These are phyloP conservation scores for Amanita exitialis DNA, from an alignment of 768 basidiomycete genomes.

Conservation along the genomic window DNA sequence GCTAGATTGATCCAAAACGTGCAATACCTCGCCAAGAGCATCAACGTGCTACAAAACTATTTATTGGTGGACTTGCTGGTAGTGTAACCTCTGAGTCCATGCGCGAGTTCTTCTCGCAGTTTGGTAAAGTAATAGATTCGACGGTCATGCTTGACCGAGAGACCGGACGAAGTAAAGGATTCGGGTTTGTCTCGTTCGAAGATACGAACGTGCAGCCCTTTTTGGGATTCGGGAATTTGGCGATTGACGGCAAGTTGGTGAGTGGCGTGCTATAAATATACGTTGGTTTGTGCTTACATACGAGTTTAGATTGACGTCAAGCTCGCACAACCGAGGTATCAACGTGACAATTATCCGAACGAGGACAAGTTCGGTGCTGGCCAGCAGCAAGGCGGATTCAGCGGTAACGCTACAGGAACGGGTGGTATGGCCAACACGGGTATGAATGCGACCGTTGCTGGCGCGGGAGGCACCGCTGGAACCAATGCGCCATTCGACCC, in stretches of 20 bases:
- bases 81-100: constrained; percentile 91
- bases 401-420: background rate
- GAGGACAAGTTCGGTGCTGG: constrained; percentile 27
- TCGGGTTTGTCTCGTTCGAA: constrained; percentile 95
- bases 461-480: constrained; percentile 18
- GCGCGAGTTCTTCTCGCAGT: constrained; percentile 89
- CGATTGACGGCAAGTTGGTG: constrained; percentile 93
- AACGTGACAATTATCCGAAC: constrained; percentile 51
- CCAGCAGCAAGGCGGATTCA: constrained; percentile 5
- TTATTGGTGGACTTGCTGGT: constrained; percentile 90
- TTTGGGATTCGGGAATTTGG: constrained; percentile 79
- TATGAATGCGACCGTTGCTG: constrained; percentile 15
- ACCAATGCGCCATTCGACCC: constrained; percentile 77
- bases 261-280: constrained; percentile 17
- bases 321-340: constrained; percentile 85
- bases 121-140: constrained; percentile 92
- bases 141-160: constrained; percentile 99
- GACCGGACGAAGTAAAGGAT: constrained; percentile 91
- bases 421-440: constrained; percentile 7
- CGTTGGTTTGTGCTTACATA: background rate
- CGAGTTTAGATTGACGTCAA: constrained; percentile 85
- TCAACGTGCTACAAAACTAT: constrained; percentile 86
- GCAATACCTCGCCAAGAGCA: constrained; percentile 97
- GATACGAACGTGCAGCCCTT: constrained; percentile 85
- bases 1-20: constrained; percentile 97